Percentiles rank a stretch among this genome's conserved stretches.
phyloP scores from a whole-genome alignment of 2,329 filamentous ascomycete genomes.

The Colletotrichum limetticola region DNA sequence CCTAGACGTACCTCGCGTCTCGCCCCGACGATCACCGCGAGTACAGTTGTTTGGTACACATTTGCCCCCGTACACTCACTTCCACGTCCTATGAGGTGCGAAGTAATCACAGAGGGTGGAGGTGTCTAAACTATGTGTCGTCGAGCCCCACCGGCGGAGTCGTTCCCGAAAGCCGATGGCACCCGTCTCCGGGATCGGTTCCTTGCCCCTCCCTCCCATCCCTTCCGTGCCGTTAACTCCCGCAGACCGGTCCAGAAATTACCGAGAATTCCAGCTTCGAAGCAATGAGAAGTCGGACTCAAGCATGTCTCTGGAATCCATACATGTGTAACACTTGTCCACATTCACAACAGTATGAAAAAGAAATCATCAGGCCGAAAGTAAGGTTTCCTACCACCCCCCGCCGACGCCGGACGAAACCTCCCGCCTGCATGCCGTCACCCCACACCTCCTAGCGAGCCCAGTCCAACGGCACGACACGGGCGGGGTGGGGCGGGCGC shows the following conservation, averaged over 20 bases:
- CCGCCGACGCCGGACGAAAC: neutral
- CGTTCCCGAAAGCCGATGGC: constrained; percentile 30
- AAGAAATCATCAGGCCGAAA: too few species aligned
- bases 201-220: neutral
- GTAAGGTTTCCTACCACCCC: neutral
- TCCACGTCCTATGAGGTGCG: neutral
- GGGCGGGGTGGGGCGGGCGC: neutral
- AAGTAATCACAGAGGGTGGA: neutral
- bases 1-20: neutral
- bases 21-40: neutral
- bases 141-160: neutral
- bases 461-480: neutral
- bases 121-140: neutral
- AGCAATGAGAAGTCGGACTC: too few species aligned
- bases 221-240: neutral
- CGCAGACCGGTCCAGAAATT: too few species aligned
- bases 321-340: too few species aligned
- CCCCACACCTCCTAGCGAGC: neutral
- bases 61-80: too few species aligned
- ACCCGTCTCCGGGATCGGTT: constrained; percentile 23
- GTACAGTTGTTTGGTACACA: neutral
- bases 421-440: constrained; percentile 1
- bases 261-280: too few species aligned
- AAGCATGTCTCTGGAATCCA: too few species aligned
- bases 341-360: too few species aligned